phyloP scores from a whole-genome alignment of 2,329 filamentous ascomycete species.

The Ilyonectria destructans region DNA sequence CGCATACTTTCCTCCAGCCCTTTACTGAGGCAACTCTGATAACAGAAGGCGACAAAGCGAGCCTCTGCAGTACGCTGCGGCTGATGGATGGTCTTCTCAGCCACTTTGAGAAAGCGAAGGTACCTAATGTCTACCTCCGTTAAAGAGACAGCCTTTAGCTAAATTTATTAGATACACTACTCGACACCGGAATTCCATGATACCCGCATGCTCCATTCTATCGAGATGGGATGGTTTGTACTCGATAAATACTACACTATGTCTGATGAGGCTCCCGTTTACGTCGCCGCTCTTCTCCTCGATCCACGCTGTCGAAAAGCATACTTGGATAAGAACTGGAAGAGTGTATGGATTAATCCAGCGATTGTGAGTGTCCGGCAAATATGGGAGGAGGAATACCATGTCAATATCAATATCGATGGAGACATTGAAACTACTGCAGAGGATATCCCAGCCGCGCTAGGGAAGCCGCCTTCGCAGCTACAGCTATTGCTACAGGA shows the following conservation, averaged over 20 bases:
- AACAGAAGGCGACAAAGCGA: background rate
- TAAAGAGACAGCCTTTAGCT: background rate
- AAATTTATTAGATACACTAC: slow-evolving; percentile 2
- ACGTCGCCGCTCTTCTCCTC: background rate
- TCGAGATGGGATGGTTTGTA: background rate
- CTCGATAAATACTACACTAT: background rate
- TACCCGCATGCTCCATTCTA: background rate
- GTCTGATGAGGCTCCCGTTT: background rate
- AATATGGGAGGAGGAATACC: background rate
- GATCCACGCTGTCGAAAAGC: background rate
- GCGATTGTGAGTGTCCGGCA: background rate
- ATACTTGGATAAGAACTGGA: slow-evolving; percentile 2
- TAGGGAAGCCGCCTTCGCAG: slow-evolving; percentile 1
- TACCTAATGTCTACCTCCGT: background rate
- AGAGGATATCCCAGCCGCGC: background rate
- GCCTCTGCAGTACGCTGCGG: background rate
- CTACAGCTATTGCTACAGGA: background rate
- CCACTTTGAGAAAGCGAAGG: slow-evolving; percentile 1
- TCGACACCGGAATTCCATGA: background rate
- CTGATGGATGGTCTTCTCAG: slow-evolving; percentile 1
- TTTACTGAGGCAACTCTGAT: slow-evolving; percentile 1
- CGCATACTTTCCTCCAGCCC: background rate
- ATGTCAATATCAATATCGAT: too few species aligned
- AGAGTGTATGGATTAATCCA: slow-evolving; percentile 1
- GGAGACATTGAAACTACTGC: background rate